Conservation (phyloP, 1,139 yeast genomes). For the Pneumocystis sp. region DNA sequence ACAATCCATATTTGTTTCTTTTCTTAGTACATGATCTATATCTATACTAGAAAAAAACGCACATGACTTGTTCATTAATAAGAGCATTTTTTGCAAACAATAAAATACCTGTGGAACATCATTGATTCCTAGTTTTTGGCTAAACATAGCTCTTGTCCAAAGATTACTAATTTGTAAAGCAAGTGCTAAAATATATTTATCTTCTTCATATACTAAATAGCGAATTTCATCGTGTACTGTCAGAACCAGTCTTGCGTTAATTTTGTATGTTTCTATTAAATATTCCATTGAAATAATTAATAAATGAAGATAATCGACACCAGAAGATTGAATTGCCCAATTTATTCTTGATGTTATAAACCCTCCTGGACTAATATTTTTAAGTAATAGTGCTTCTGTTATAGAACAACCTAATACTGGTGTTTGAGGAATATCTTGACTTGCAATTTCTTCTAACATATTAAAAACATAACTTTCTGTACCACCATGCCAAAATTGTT, state of each 20-base stretch:
- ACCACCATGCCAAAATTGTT: conserved; percentile 70
- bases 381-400: conserved; percentile 61
- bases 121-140: conserved; percentile 76
- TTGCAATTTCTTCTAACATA: conserved; percentile 73
- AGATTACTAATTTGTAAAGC: conserved; percentile 76
- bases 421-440: conserved; percentile 67
- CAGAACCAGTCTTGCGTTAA: conserved; percentile 67
- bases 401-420: conserved; percentile 91
- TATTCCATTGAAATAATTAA: conserved; percentile 80
- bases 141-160: conserved; percentile 95
- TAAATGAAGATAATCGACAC: conserved; percentile 87
- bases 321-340: conserved; percentile 97
- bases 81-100: background rate
- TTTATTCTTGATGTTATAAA: conserved; percentile 84
- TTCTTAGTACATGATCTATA: conserved; percentile 70
- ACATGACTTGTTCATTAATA: conserved; percentile 1
- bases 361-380: conserved; percentile 47
- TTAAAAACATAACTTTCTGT: conserved; percentile 87
- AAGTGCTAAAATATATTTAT: conserved; percentile 60
- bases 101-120: conserved; percentile 79
- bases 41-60: conserved; percentile 95
- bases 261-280: conserved; percentile 43
- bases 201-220: conserved; percentile 58
- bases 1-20: conserved; percentile 79
- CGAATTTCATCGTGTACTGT: conserved; percentile 95